These are phyloP conservation scores for Rubia peregrina DNA, from an alignment of 305 asterid species.

Conservation along the genomic window DNA sequence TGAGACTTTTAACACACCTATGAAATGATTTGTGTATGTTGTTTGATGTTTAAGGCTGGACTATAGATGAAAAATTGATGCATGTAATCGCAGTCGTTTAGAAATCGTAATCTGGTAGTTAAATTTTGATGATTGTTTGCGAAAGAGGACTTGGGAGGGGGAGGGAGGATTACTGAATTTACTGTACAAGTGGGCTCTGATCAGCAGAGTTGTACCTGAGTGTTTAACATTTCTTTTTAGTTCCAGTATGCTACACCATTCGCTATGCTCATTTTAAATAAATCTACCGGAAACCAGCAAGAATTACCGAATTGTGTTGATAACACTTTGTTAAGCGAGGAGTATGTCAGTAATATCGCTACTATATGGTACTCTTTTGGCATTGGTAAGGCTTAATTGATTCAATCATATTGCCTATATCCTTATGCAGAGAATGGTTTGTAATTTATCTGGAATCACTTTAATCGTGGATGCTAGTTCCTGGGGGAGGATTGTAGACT, in stretches of 20 bases:
- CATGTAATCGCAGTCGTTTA: background rate
- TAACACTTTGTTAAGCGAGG: background rate
- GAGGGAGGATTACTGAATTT: background rate
- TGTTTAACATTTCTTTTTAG: background rate
- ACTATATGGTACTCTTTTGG: background rate
- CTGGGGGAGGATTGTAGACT: background rate
- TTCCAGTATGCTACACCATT: background rate
- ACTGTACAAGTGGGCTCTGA: too few relatives aligned
- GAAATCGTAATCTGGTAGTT: background rate
- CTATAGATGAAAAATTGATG: background rate
- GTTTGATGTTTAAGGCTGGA: background rate
- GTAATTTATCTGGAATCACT: constrained; percentile 1
- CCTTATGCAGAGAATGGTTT: background rate
- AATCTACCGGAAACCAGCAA: background rate
- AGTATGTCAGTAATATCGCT: background rate
- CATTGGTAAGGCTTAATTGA: background rate
- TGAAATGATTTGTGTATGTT: background rate
- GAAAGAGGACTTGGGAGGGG: background rate
- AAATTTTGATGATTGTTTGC: background rate
- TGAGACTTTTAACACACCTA: background rate
- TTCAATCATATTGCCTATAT: background rate
- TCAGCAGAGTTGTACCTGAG: background rate
- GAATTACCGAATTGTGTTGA: background rate
- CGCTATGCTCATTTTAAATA: background rate
- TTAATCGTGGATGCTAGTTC: background rate